phyloP scores from a whole-genome alignment of 1,139 yeast species.

The Saccharomyces hybrid region DNA sequence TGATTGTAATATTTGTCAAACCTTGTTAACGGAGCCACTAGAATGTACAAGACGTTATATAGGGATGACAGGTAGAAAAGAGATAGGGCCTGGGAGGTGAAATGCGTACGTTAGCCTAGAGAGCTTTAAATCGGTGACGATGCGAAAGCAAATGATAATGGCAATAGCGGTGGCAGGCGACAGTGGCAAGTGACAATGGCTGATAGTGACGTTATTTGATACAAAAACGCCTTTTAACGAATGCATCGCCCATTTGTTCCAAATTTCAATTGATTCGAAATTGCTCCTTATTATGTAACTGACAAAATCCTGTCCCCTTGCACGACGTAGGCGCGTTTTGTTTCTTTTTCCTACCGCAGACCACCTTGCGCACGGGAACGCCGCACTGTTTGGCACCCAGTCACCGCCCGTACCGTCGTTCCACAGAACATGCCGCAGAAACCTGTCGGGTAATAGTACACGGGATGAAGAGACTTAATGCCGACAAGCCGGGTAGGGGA shows the following conservation, averaged over 20 bases:
- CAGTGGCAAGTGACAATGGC: conserved; percentile 1
- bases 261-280: background rate
- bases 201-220: background rate
- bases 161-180: background rate
- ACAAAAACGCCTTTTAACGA: background rate
- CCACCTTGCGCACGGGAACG: background rate
- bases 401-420: background rate
- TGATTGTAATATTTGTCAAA: background rate
- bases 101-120: background rate
- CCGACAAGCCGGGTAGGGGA: background rate
- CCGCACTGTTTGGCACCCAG: background rate
- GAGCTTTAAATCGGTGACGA: background rate
- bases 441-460: background rate
- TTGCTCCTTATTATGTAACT: background rate
- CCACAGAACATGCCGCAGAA: background rate
- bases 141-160: background rate
- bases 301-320: background rate
- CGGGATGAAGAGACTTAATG: background rate
- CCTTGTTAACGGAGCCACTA: background rate
- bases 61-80: background rate
- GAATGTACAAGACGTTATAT: background rate
- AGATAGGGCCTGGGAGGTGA: background rate
- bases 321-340: background rate
- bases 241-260: background rate
- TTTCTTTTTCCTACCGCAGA: background rate